Percentiles rank a stretch among this genome's conserved stretches.
Conservation (phyloP, 2,329 filamentous ascomycete genomes). For the Sporothrix humicola region DNA sequence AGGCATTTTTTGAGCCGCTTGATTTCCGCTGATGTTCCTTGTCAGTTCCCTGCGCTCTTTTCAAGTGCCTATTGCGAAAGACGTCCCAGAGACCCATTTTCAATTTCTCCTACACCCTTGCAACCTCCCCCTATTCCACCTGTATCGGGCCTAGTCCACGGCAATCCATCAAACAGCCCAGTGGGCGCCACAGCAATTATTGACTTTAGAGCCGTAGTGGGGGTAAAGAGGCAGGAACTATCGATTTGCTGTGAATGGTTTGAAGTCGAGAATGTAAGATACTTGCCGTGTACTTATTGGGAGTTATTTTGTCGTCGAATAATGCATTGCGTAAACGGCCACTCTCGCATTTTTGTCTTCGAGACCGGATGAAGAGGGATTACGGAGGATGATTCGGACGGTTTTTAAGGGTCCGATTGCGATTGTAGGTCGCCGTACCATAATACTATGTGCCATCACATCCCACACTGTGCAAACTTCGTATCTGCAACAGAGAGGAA, state of each 20-base stretch:
- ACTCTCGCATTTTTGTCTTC: too few species aligned
- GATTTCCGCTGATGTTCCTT: background rate
- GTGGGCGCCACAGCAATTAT: conserved; percentile 5
- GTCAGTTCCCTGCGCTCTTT: too few species aligned
- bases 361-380: too few species aligned
- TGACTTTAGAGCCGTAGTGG: conserved; percentile 4
- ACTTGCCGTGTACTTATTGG: background rate
- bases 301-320: background rate
- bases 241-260: background rate
- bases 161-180: conserved; percentile 24
- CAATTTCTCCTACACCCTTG: conserved; percentile 28
- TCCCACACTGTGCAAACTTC: conserved; percentile 1
- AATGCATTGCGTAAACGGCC: too few species aligned
- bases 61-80: background rate
- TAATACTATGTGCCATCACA: too few species aligned
- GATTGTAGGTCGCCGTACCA: background rate
- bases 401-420: too few species aligned
- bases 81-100: conserved; percentile 17
- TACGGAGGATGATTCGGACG: too few species aligned
- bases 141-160: conserved; percentile 27
- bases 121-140: conserved; percentile 25
- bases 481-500: conserved; percentile 18
- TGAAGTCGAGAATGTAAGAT: background rate
- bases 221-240: background rate
- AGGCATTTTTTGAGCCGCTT: background rate